Evolutionary conservation across 2,329 filamentous ascomycete species (phyloP), one percentile per base, ranked within the genome.

Genomic region (Hypoxylon sp.): DNA sequence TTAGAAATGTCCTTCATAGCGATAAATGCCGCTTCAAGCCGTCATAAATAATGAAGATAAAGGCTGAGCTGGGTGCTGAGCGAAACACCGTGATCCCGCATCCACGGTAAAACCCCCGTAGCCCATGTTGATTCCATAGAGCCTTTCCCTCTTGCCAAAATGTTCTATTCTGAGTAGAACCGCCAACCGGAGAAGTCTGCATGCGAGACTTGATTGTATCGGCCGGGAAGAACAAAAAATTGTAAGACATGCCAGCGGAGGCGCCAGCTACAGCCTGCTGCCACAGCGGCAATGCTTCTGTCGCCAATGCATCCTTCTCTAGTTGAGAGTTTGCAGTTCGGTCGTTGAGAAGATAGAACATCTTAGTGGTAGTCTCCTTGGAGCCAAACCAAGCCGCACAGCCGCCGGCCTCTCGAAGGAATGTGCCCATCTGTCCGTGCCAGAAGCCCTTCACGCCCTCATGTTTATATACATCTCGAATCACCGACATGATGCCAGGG

Each of bases 201-300:
- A 99, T 97, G 51, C 95, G 90, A 17, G 93, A 97, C 82, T 99
- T 99, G 83, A 99, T 91, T 0, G 96, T 99, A 79, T 99, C 96
- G 53, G 96, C 96, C 0, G 96, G 96, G 79, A 96, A 99, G 84
- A 98, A 98, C 21, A 97, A 82, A 78, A 98, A 98, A 79, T 99
- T 99, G 82, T 99, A 99, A 36, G 90, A 90, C 82, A 98, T 92
- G 58, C 96, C 96, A 2, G 95, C 96, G 6, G 90, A 89, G 2
- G 95, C 95, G 45, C 95, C 95, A 1, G 94, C 93, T 19, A 93
- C 78, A 76, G 97, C 93, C 79, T 97, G 94, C 80, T 98, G 93
- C 86, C 92, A 92, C 4, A 98, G 80, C 4, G 93, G 91, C 9
- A 98, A 82, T 0, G 89, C 84, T 51, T 86, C 82, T 3, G 84